phyloP scores from a whole-genome alignment of 257 asterid species.

The Eucommia ulmoides region DNA sequence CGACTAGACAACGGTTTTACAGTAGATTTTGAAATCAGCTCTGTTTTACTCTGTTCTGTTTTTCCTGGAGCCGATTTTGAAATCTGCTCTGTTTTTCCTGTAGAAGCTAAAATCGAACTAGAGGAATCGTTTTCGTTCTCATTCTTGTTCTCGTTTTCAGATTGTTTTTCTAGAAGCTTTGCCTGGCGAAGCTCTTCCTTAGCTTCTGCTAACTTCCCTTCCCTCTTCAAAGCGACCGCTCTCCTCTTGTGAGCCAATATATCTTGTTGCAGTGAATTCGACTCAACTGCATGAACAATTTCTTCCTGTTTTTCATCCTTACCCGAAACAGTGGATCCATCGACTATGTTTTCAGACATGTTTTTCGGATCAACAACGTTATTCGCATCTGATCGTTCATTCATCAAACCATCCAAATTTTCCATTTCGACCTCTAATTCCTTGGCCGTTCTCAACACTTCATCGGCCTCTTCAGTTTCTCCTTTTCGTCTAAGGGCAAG shows the following conservation, averaged over 20 bases:
- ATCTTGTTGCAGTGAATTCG: conserved; percentile 37
- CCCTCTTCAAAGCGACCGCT: conserved; percentile 80
- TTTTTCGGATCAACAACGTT: not conserved
- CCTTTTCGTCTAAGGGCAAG: not conserved
- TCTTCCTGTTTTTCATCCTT: conserved; percentile 27
- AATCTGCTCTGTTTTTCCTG: conserved; percentile 33
- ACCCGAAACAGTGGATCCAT: not conserved
- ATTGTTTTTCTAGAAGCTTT: conserved; percentile 60
- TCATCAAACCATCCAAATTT: too few species aligned
- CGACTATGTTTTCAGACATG: not conserved
- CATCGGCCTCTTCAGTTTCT: conserved; percentile 1
- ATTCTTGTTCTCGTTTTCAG: conserved; percentile 29
- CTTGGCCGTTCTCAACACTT: conserved; percentile 2
- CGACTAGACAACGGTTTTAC: conserved; percentile 61
- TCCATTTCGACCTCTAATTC: not conserved
- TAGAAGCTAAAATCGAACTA: conserved; percentile 25
- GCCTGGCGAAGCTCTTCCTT: conserved; percentile 89
- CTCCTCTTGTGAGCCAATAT: conserved; percentile 67
- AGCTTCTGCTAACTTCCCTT: conserved; percentile 82
- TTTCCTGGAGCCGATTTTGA: conserved; percentile 37
- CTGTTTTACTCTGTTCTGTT: conserved; percentile 38
- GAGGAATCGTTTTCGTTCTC: conserved; percentile 22
- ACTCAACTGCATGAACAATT: conserved; percentile 17
- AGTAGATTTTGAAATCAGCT: conserved; percentile 38
- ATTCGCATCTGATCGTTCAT: not conserved